A percentile compares a stretch with the other conserved stretches of the same genome.
These are phyloP conservation scores for Stachybotrys chartarum DNA, from an alignment of 2,329 filamentous ascomycete genomes.

Conservation along the genomic window DNA sequence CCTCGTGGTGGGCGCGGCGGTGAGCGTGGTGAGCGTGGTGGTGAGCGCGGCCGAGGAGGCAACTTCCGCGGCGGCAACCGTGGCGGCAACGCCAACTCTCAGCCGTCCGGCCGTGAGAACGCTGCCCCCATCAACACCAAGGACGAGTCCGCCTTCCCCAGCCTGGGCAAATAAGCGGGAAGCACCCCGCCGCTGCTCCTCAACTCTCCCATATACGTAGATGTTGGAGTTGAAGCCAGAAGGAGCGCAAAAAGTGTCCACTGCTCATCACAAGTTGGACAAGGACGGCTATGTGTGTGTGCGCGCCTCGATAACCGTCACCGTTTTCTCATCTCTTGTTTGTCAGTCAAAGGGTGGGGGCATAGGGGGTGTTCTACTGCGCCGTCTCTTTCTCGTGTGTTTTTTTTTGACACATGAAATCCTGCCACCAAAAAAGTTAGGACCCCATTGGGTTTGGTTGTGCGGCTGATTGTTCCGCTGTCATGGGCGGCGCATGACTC, in stretches of 20 bases:
- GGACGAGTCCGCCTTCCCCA: constrained; percentile 54
- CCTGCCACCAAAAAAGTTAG: constrained; percentile 17
- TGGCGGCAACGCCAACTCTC: background rate
- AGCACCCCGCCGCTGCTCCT: background rate
- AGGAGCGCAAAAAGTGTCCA: background rate
- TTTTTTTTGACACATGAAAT: constrained; percentile 19
- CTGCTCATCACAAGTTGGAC: background rate
- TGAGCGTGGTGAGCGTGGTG: constrained; percentile 40
- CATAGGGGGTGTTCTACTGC: constrained; percentile 1
- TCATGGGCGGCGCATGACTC: constrained; percentile 11
- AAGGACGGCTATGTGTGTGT: background rate
- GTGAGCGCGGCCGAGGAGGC: constrained; percentile 36
- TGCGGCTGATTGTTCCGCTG: constrained; percentile 14
- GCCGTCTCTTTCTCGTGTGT: constrained; percentile 13
- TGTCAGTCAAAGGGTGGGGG: constrained; percentile 2
- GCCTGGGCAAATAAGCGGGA: constrained; percentile 42
- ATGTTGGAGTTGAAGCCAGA: background rate
- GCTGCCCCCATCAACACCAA: constrained; percentile 44
- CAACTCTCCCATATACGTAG: background rate
- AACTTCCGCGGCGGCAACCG: constrained; percentile 13
- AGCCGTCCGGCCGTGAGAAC: constrained; percentile 12
- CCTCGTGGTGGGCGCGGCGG: constrained; percentile 41
- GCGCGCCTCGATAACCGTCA: constrained; percentile 10
- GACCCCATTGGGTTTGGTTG: constrained; percentile 13
- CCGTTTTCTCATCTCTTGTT: constrained; percentile 9